A percentile compares a stretch with the other conserved stretches of the same genome.
These are phyloP conservation scores for Phoenix dactylifera DNA, from an alignment of 176 grass and related monocot species.

Conservation along the genomic window DNA sequence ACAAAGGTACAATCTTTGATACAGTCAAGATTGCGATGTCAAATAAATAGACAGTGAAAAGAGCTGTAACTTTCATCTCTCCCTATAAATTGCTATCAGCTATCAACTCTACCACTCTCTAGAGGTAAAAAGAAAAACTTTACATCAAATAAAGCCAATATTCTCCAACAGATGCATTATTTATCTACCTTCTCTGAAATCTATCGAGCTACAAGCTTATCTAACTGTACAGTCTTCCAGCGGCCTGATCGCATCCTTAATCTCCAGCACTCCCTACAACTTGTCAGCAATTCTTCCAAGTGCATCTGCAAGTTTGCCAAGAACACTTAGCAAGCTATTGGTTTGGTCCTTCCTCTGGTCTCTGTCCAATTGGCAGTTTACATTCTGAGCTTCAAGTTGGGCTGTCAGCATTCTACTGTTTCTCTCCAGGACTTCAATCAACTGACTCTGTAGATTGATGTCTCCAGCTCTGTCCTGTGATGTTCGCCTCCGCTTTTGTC, in stretches of 20 bases:
- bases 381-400: constrained; percentile 66
- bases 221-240: background rate
- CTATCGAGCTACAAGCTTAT: no score
- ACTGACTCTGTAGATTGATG: constrained; percentile 28
- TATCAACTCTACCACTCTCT: no score
- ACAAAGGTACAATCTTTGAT: no score
- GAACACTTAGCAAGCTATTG: constrained; percentile 51
- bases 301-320: constrained; percentile 76
- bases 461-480: constrained; percentile 19
- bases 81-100: no score
- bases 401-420: constrained; percentile 50
- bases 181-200: no score
- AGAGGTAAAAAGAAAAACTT: no score
- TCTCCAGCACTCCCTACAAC: constrained; percentile 39
- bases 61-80: no score
- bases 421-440: constrained; percentile 64
- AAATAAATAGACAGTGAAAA: no score
- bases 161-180: no score
- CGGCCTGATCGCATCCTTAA: background rate
- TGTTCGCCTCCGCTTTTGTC: constrained; percentile 39
- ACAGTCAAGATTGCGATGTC: no score
- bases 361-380: constrained; percentile 66
- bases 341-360: constrained; percentile 72
- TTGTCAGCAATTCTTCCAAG: constrained; percentile 90
- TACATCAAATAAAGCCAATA: no score